Base-by-base conservation (phyloP, 1,284 basidiomycete genomes). In the Earliella scabrosa region DNA sequence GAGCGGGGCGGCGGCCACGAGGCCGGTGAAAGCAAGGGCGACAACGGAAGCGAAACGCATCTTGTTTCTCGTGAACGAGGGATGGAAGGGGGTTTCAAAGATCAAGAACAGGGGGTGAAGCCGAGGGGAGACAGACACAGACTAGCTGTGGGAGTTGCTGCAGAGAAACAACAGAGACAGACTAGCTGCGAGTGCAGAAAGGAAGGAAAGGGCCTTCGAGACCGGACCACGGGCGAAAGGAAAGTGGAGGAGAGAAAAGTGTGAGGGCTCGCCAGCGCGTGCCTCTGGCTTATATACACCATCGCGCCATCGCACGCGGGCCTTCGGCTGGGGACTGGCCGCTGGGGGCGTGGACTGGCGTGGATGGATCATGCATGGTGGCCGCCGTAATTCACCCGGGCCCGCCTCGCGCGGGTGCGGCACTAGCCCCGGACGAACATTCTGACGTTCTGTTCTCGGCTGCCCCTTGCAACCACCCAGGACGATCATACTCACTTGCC, bases 61-160 rank as follows among this genome's bases (percentile, higher is more conserved):
- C 60, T 59, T 62, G 26, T 57, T 55, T n/a, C 13, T 18, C 18
- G 35, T 16, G 39, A 20, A 16, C 8, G 2, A n/a, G 14, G 11
- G 20, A 21, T 21, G 27, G 27, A 8, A 13, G 27, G n/a, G 34
- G 8, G n/a, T 32, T 51, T 14, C 31, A 27, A 44, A 14, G 44
- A 9, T 18, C 21, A 40, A 6, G n/a, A 45, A 16, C 23, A 26
- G 34, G 24, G 10, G 29, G 26, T 27, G n/a, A n/a, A 13, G 45
- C 21, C 18, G 21, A 36, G 32, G n/a, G 34, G 40, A 40, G 27
- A 41, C 26, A 41, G 54, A 55, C 50, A 62, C 60, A 62, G 60
- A 54, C 60, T 59, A 62, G 60, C 60, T 62, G 60, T 58, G 60
- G n/a, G 34, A 49, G 53, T 61, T 58, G 56, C 56, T 59, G 60